phyloP scores from a whole-genome alignment of 352 stramenopile genomes.

The Halophytophthora polymorphica region DNA sequence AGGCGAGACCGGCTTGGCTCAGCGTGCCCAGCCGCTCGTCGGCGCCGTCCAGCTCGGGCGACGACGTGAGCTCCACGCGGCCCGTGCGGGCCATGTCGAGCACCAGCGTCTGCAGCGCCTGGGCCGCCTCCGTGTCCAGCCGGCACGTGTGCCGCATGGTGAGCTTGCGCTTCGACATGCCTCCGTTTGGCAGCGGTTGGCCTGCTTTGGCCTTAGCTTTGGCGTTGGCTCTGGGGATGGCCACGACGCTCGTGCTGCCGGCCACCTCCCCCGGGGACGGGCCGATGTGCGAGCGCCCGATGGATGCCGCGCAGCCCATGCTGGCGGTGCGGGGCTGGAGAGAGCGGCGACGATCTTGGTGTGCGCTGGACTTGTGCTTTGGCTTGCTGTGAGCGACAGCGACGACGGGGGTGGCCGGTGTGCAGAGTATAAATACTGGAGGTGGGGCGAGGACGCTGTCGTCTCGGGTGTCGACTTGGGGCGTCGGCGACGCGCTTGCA shows the following conservation, averaged over 20 bases:
- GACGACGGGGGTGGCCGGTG: too few relatives aligned
- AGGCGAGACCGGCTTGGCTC: constrained; percentile 42
- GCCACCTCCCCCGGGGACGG: constrained; percentile 3
- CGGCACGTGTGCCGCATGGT: constrained; percentile 35
- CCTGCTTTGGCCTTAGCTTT: background rate
- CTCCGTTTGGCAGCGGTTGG: constrained; percentile 1
- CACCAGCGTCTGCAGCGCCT: constrained; percentile 38
- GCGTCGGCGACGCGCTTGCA: too few relatives aligned
- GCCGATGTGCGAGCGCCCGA: constrained; percentile 5
- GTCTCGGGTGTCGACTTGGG: too few relatives aligned
- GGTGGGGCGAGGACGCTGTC: background rate
- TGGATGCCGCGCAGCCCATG: constrained; percentile 28
- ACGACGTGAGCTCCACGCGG: constrained; percentile 61
- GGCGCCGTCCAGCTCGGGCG: constrained; percentile 38
- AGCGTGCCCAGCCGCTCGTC: constrained; percentile 42
- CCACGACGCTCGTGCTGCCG: constrained; percentile 16
- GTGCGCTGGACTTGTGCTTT: too few relatives aligned
- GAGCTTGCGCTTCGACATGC: constrained; percentile 25
- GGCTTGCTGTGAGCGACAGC: too few relatives aligned
- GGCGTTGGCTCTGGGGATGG: background rate
- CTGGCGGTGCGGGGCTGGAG: too few relatives aligned
- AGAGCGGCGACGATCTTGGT: too few relatives aligned
- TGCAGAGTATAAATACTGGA: background rate
- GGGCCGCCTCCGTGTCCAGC: constrained; percentile 23
- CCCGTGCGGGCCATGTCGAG: constrained; percentile 48